Evolutionary conservation across 345 rosid genomes (phyloP), one percentile per base, ranked within the genome.

Genomic region (Isatis tinctoria): DNA sequence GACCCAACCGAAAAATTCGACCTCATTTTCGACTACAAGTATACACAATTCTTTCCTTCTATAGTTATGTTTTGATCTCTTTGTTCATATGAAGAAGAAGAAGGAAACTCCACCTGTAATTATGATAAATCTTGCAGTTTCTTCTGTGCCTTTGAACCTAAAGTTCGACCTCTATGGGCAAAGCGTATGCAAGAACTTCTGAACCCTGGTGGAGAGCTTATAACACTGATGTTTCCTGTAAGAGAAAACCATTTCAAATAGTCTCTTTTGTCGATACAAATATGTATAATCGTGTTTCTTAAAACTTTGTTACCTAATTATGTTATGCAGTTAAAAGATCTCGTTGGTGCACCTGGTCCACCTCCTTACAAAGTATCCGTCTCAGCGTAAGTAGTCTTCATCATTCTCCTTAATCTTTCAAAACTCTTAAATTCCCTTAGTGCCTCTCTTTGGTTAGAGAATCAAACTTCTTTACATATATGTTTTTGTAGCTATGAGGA

Each of bases 151-250:
- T 83, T 89, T 78, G 81, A 86, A 48, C 93, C 88, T 1, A 76
- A 65, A 69, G 70, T 85, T 83, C 79, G 96, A 75, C 64, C 77
- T 44, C 77, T 81, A 28, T 92, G 97, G 96, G 96, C 87, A 39
- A 72, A 73, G 60, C 81, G 67, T 76, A 76, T 86, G 47, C 67
- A 67, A 14, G 77, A 85, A 32, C 57, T 87, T 48, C 75, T 87
- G 26, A 91, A 84, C 56, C 85, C 88, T 9, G 85, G 87, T 59
- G 96, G 93, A 74, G 92, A 89, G 80, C 96, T 92, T 58, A 79
- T 89, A 66, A 89, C 97, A 69, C 75, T 88, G 33, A 92, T 89
- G 56, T 89, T 83, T 77, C 96, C 93, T 6, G 92, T 86, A 68
- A 77, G 65, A 65, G 14, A 70, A 51, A 30, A 70, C 18, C 52